A percentile compares a stretch with the other conserved stretches of the same genome.
Conservation (phyloP, 495 filamentous ascomycete species). For the Letharia lupina region DNA sequence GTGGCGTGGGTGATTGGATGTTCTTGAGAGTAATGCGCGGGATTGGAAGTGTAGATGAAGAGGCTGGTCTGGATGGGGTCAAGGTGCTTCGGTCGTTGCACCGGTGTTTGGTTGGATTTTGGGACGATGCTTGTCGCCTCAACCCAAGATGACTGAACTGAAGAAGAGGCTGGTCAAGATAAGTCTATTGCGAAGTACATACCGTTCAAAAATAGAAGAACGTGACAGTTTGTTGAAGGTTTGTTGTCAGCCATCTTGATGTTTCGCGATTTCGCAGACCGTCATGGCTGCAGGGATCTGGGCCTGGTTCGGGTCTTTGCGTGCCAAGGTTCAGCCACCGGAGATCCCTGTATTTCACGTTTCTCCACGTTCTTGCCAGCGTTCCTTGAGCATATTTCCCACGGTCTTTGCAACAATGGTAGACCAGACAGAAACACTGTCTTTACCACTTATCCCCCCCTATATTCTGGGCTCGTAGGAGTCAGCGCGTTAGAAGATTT, state of each 20-base stretch:
- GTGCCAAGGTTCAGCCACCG: slow-evolving; percentile 8
- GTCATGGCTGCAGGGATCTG: slow-evolving; percentile 6
- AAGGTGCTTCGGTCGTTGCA: neutral
- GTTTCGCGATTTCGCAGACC: neutral
- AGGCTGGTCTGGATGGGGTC: neutral
- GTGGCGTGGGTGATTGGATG: neutral
- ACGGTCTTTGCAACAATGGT: neutral
- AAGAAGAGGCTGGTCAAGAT: neutral
- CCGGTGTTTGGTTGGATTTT: neutral
- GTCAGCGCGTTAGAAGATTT: neutral
- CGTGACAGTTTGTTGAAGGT: neutral
- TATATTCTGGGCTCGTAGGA: neutral
- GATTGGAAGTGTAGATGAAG: neutral
- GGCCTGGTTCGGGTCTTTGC: neutral
- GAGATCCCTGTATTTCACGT: neutral
- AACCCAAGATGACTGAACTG: neutral
- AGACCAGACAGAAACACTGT: neutral
- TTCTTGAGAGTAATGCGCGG: neutral
- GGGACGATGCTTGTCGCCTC: neutral
- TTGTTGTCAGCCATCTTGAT: slow-evolving; percentile 4
- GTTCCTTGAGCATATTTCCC: neutral
- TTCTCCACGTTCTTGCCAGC: neutral
- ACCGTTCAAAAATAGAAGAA: neutral
- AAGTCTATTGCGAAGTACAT: neutral
- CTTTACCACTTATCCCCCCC: neutral